Conservation (phyloP, 352 stramenopile genomes). For the Hyaloperonospora arabidopsidis region DNA sequence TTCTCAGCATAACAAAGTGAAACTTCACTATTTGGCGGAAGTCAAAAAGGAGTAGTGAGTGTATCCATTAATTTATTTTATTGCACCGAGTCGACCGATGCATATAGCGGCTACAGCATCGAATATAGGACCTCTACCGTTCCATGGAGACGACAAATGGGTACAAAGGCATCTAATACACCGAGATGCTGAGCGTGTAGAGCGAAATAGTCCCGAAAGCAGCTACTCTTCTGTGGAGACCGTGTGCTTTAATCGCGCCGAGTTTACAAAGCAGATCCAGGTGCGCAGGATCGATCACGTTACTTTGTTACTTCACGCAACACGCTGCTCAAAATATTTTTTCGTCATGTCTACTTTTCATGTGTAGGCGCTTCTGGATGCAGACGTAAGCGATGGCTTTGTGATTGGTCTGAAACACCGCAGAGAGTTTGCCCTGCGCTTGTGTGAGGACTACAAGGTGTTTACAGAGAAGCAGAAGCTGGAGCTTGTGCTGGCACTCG, state of each 20-base stretch:
- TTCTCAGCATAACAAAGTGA: too few species aligned
- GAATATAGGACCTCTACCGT: conserved; percentile 10
- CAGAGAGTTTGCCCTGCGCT: conserved; percentile 63
- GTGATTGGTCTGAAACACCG: conserved; percentile 76
- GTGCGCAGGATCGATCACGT: conserved; percentile 9
- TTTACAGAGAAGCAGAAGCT: conserved; percentile 75
- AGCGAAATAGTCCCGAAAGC: conserved; percentile 27
- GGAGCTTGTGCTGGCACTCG: conserved; percentile 69
- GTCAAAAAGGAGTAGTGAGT: too few species aligned
- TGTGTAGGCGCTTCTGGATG: conserved; percentile 44
- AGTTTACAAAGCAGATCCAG: conserved; percentile 54
- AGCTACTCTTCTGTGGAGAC: conserved; percentile 25
- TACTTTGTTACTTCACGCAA: background rate
- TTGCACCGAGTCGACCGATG: conserved; percentile 3
- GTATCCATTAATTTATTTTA: background rate
- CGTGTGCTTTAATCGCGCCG: conserved; percentile 48
- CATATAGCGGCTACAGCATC: background rate
- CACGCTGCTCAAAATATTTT: background rate
- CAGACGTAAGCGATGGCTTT: conserved; percentile 69
- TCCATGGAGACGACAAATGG: conserved; percentile 54
- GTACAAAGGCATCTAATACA: conserved; percentile 32
- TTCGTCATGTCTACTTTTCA: background rate
- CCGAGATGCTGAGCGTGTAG: conserved; percentile 31
- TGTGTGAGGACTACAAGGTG: conserved; percentile 68
- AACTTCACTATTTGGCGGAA: too few species aligned